Percentiles rank a stretch among this genome's conserved stretches.
Conservation (phyloP, 2,329 filamentous ascomycete species). For the Chrysoporthe austroafricana region DNA sequence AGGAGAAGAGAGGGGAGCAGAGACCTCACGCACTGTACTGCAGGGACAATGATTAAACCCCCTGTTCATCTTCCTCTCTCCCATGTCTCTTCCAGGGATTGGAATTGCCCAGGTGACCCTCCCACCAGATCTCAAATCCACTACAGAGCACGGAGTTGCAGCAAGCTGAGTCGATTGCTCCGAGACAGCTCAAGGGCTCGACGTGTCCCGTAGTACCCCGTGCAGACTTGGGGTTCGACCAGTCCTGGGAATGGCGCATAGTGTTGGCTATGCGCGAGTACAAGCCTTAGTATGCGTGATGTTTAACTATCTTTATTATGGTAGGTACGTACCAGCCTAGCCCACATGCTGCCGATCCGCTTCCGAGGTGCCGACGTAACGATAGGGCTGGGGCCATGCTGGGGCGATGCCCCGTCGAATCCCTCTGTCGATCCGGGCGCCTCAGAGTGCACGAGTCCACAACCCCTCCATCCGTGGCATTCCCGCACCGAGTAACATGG, state of each 20-base stretch:
- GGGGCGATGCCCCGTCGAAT: too few species aligned
- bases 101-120: too few species aligned
- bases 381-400: not conserved
- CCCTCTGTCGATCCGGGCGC: too few species aligned
- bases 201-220: not conserved
- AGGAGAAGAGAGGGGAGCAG: not conserved
- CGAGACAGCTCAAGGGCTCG: not conserved
- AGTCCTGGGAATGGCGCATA: not conserved
- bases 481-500: too few species aligned
- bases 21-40: too few species aligned
- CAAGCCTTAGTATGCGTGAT: not conserved
- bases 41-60: not conserved
- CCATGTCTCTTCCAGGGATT: not conserved
- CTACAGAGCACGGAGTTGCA: not conserved
- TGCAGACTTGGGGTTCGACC: not conserved
- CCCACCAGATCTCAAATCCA: too few species aligned
- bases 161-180: not conserved
- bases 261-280: too few species aligned
- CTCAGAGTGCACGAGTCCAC: too few species aligned
- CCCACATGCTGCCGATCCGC: not conserved
- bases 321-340: not conserved
- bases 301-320: not conserved
- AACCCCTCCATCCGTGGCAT: too few species aligned
- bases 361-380: not conserved
- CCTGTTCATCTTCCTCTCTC: not conserved